phyloP scores from a whole-genome alignment of 768 basidiomycete genomes.

The Megacollybia marginata region DNA sequence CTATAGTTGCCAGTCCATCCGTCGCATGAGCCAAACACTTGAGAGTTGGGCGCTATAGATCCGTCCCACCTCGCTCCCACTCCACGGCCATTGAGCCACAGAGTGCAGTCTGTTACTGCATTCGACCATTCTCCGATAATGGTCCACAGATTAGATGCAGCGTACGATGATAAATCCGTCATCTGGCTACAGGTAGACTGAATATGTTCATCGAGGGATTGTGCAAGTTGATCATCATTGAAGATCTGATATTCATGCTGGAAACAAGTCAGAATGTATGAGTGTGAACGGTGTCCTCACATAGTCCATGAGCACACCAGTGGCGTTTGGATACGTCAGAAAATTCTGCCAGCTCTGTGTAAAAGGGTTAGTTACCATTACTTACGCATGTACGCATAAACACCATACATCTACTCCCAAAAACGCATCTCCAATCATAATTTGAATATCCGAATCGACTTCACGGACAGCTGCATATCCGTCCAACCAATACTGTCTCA shows the following conservation, averaged over 20 bases:
- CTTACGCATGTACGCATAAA: conserved; percentile 1
- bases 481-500: conserved; percentile 50
- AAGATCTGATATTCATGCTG: conserved; percentile 76
- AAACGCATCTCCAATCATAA: conserved; percentile 74
- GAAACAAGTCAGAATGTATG: background rate
- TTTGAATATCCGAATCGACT: conserved; percentile 37
- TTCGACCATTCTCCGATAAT: conserved; percentile 78
- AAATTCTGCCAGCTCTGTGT: conserved; percentile 53
- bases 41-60: conserved; percentile 37
- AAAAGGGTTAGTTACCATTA: conserved; percentile 1
- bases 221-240: conserved; percentile 45
- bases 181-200: conserved; percentile 51
- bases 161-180: conserved; percentile 35
- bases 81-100: conserved; percentile 74
- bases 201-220: conserved; percentile 52
- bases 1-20: conserved; percentile 54
- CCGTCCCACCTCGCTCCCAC: conserved; percentile 62
- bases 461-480: conserved; percentile 53
- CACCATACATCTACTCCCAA: conserved; percentile 43
- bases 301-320: conserved; percentile 60
- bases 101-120: conserved; percentile 67
- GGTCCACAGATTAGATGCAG: conserved; percentile 58
- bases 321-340: conserved; percentile 41
- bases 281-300: conserved; percentile 26
- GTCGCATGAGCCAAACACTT: conserved; percentile 52